Evolutionary conservation across 2,329 filamentous ascomycete genomes (phyloP).

Genomic region (Chaetomiaceae sp.): DNA sequence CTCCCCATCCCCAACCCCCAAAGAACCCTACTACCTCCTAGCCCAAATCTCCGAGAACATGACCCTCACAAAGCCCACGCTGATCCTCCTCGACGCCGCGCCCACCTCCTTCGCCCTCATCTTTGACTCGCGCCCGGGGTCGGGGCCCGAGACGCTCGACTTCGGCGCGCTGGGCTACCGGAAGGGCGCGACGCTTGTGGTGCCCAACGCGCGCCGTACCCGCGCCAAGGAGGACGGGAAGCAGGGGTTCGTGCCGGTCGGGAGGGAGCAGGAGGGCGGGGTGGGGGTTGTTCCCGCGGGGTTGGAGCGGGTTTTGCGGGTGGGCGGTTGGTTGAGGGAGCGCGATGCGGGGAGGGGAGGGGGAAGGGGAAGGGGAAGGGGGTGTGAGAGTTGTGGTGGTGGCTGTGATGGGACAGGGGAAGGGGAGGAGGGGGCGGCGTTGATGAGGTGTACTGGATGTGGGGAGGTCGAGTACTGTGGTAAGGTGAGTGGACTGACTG

Average conservation of each 20-base stretch:
- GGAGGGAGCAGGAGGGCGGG: conserved; percentile 22
- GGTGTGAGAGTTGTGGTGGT: conserved; percentile 29
- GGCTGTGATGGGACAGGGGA: conserved; percentile 6
- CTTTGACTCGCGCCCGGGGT: conserved; percentile 33
- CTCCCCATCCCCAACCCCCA: conserved; percentile 4
- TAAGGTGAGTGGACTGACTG: conserved; percentile 36
- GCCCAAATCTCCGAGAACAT: conserved; percentile 45
- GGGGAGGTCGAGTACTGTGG: conserved; percentile 42
- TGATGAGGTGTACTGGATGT: conserved; percentile 42
- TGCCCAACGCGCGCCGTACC: conserved; percentile 35
- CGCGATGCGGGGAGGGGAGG: not conserved
- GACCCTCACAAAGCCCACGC: conserved; percentile 47
- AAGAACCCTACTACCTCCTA: conserved; percentile 37
- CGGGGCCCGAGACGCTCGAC: conserved; percentile 33
- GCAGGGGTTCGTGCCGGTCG: conserved; percentile 34
- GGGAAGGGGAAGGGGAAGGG: conserved; percentile 9
- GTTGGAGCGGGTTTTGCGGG: conserved; percentile 30
- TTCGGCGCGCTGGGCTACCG: conserved; percentile 32
- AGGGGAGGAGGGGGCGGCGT: conserved; percentile 24
- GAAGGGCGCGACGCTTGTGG: conserved; percentile 38
- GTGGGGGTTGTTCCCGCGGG: conserved; percentile 35
- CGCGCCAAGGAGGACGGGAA: conserved; percentile 35
- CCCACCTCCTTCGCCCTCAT: conserved; percentile 42
- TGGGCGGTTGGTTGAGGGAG: conserved; percentile 25
- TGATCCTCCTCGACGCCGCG: conserved; percentile 40